Conservation (phyloP, 768 basidiomycete genomes). For the Macrolepiota albuminosa region DNA sequence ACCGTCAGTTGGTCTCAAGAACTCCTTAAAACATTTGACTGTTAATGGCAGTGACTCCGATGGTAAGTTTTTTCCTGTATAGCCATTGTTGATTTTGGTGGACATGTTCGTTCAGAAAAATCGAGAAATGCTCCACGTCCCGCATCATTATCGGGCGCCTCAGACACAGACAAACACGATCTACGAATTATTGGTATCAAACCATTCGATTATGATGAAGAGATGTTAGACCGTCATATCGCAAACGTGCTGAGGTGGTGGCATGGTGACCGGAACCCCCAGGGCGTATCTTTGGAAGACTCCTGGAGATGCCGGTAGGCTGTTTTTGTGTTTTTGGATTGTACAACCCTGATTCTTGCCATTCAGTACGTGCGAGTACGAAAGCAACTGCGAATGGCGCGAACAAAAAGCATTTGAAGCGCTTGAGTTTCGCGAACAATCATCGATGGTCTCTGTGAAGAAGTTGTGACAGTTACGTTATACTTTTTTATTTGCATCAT, state of each 20-base stretch:
- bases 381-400: constrained; percentile 77
- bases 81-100: not conserved
- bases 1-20: not conserved
- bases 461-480: not conserved
- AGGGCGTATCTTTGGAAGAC: constrained; percentile 63
- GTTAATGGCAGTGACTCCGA: not conserved
- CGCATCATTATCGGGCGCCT: not conserved
- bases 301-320: constrained; percentile 66
- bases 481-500: not conserved
- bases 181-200: constrained; percentile 61
- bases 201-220: constrained; percentile 50
- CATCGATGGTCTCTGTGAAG: not conserved
- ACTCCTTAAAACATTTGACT: not conserved
- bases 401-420: constrained; percentile 49
- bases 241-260: constrained; percentile 64
- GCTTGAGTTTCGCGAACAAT: constrained; percentile 24
- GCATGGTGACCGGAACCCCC: constrained; percentile 61
- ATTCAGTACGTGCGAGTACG: constrained; percentile 67
- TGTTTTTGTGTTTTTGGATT: not conserved
- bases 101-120: not conserved
- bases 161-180: constrained; percentile 11
- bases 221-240: constrained; percentile 50
- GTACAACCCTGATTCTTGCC: not conserved
- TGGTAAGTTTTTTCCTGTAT: not conserved
- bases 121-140: not conserved